These are phyloP conservation scores for Yarrowia bubula DNA, from an alignment of 805 yeast species.

Conservation along the genomic window DNA sequence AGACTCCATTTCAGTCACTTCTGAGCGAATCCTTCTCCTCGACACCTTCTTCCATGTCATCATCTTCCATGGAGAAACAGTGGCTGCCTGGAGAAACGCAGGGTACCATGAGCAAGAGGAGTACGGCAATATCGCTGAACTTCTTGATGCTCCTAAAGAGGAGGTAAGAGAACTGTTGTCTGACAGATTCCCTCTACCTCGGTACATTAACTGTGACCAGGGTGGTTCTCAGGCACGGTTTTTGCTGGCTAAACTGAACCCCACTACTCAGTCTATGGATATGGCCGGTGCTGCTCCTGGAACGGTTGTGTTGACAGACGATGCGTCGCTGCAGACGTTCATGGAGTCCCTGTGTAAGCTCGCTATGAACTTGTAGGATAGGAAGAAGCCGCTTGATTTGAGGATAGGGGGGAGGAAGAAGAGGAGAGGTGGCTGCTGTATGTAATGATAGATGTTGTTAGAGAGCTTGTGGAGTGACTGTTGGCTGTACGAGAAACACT, in stretches of 20 bases:
- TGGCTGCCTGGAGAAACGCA: slow-evolving; percentile 94
- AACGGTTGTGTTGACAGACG: slow-evolving; percentile 18
- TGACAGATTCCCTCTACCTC: slow-evolving; percentile 95
- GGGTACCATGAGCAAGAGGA: slow-evolving; percentile 92
- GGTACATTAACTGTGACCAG: slow-evolving; percentile 95
- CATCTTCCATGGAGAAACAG: slow-evolving; percentile 90
- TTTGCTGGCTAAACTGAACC: slow-evolving; percentile 90
- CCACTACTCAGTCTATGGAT: slow-evolving; percentile 53
- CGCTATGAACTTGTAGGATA: slow-evolving; percentile 2
- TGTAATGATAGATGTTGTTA: neutral
- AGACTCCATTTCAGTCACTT: slow-evolving; percentile 88
- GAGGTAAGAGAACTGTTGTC: slow-evolving; percentile 90
- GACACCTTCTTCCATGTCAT: slow-evolving; percentile 97
- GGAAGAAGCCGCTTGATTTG: neutral
- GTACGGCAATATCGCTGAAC: slow-evolving; percentile 79
- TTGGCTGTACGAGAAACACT: too few relatives aligned
- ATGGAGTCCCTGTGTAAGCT: slow-evolving; percentile 18
- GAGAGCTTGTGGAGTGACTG: too few relatives aligned
- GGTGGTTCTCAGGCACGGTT: slow-evolving; percentile 99
- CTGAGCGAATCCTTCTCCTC: slow-evolving; percentile 79
- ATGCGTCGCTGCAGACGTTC: slow-evolving; percentile 18
- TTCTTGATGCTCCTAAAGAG: slow-evolving; percentile 82
- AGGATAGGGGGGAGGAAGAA: neutral
- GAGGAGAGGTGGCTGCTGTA: neutral
- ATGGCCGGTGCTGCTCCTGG: slow-evolving; percentile 24